A percentile compares a stretch with the other conserved stretches of the same genome.
Conservation (phyloP, 2,329 filamentous ascomycete species). For the Scytalidium sp. region DNA sequence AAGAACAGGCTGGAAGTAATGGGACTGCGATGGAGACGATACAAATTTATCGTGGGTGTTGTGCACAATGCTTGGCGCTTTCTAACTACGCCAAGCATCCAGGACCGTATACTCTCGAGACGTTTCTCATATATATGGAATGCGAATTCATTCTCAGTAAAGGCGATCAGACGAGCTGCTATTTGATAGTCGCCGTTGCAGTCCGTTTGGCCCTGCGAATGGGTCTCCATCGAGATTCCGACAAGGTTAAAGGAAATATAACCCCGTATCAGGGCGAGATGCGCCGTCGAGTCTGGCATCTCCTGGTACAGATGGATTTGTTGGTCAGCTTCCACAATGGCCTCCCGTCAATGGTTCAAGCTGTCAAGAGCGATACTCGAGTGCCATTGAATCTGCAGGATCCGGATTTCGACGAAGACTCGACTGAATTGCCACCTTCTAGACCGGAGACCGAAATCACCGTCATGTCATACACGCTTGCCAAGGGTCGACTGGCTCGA, state of each 20-base stretch:
- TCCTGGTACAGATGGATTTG: slow-evolving; percentile 55
- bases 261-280: slow-evolving; percentile 55
- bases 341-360: slow-evolving; percentile 61
- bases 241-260: slow-evolving; percentile 40
- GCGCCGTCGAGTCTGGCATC: slow-evolving; percentile 55
- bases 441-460: slow-evolving; percentile 57
- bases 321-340: slow-evolving; percentile 65
- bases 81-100: slow-evolving; percentile 49
- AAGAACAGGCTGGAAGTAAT: slow-evolving; percentile 45
- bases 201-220: slow-evolving; percentile 54
- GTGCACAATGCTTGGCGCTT: slow-evolving; percentile 46
- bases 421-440: slow-evolving; percentile 49
- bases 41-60: slow-evolving; percentile 44
- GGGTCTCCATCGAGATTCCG: slow-evolving; percentile 54
- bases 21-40: slow-evolving; percentile 43
- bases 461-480: slow-evolving; percentile 49
- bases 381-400: slow-evolving; percentile 61
- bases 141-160: slow-evolving; percentile 48
- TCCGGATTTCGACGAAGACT: slow-evolving; percentile 58
- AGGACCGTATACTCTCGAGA: slow-evolving; percentile 42
- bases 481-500: slow-evolving; percentile 43
- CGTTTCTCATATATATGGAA: slow-evolving; percentile 49
- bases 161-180: slow-evolving; percentile 49
- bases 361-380: slow-evolving; percentile 58
- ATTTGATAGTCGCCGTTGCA: slow-evolving; percentile 45